phyloP scores from a whole-genome alignment of 1,284 basidiomycete species.

The Volvariella surrecta region DNA sequence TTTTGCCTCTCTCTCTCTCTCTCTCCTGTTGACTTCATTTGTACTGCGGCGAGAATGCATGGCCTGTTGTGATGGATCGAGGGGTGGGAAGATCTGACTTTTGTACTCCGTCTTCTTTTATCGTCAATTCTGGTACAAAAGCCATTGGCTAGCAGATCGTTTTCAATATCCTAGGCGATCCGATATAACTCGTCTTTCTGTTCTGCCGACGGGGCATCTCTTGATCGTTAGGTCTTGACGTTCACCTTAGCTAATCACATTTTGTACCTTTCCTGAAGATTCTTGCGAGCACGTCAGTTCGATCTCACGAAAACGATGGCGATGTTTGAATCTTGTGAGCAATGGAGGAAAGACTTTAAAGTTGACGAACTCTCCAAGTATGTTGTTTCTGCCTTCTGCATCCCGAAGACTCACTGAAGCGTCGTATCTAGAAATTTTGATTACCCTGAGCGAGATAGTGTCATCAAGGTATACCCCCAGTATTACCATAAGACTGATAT shows the following conservation, averaged over 20 bases:
- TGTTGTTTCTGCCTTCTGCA: conserved; percentile 10
- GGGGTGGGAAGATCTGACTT: background rate
- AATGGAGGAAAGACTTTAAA: conserved; percentile 87
- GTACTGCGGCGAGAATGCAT: background rate
- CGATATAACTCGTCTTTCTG: no score
- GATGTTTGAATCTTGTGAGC: conserved; percentile 80
- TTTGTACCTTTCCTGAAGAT: no score
- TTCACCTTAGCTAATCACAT: no score
- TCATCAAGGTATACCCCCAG: conserved; percentile 93
- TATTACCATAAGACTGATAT: conserved; percentile 97
- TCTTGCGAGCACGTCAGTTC: conserved; percentile 91
- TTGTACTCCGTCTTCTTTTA: no score
- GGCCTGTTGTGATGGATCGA: background rate
- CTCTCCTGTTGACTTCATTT: background rate
- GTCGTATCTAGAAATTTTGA: conserved; percentile 63
- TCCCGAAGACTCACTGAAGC: background rate
- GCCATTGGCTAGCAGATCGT: no score
- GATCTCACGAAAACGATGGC: conserved; percentile 75
- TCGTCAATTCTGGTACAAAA: no score
- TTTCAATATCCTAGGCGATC: no score
- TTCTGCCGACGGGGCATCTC: no score
- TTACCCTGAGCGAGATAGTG: conserved; percentile 78
- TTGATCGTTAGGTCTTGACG: no score
- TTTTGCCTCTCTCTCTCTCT: background rate
- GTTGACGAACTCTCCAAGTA: conserved; percentile 85